Evolutionary conservation across 768 basidiomycete species (phyloP).

Genomic region (Pisolithus sp.): DNA sequence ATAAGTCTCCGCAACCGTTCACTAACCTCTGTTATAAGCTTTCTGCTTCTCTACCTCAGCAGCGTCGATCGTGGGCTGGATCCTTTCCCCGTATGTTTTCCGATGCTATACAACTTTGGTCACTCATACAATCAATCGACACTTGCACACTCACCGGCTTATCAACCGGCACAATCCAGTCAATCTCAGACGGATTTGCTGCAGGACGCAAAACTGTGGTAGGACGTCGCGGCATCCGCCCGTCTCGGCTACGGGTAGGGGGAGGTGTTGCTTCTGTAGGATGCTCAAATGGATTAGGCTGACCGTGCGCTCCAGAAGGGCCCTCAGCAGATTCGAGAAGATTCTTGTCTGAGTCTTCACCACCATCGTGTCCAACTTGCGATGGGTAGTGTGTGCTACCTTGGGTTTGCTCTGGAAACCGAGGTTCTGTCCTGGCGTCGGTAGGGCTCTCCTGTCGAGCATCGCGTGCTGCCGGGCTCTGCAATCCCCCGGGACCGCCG

Average conservation of each 20-base stretch:
- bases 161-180: slow-evolving; percentile 23
- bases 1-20: neutral
- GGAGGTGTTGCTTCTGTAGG: neutral
- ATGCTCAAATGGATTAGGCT: slow-evolving; percentile 5
- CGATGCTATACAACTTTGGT: slow-evolving; percentile 12
- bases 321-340: slow-evolving; percentile 8
- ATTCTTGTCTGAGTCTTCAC: neutral
- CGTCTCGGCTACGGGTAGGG: slow-evolving; percentile 12
- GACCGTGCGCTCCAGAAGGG: slow-evolving; percentile 2
- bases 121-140: neutral
- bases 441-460: neutral
- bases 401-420: neutral
- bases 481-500: neutral
- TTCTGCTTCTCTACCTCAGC: slow-evolving; percentile 44
- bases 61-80: slow-evolving; percentile 45
- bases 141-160: slow-evolving; percentile 15
- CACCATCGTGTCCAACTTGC: slow-evolving; percentile 1
- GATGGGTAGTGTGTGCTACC: neutral
- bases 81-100: slow-evolving; percentile 44
- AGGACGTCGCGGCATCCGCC: slow-evolving; percentile 9
- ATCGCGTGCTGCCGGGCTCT: no score
- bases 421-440: neutral
- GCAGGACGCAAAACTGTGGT: neutral
- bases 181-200: slow-evolving; percentile 8
- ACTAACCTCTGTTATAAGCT: slow-evolving; percentile 39